phyloP scores from a whole-genome alignment of 208 protist genomes.

The Wallacemonas sp. region DNA sequence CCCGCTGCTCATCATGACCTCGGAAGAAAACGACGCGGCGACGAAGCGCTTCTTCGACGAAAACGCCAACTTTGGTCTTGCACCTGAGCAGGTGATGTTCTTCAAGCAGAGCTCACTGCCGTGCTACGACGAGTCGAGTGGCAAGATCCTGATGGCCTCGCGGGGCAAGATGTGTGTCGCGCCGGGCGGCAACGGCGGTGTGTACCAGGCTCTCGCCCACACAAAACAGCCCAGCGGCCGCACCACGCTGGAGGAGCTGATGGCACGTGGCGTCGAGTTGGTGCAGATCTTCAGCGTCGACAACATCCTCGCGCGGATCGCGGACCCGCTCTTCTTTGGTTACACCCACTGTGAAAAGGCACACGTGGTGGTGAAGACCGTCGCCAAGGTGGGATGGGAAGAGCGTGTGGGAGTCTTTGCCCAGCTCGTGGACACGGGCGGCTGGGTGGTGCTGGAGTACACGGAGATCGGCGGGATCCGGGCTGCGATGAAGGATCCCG shows the following conservation, averaged over 20 bases:
- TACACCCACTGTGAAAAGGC: slow-evolving; percentile 50
- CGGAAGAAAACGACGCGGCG: slow-evolving; percentile 87
- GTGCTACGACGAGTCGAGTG: slow-evolving; percentile 87
- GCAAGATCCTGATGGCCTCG: slow-evolving; percentile 94
- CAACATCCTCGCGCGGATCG: slow-evolving; percentile 95
- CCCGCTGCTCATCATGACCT: slow-evolving; percentile 97
- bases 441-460: slow-evolving; percentile 97
- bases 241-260: slow-evolving; percentile 82
- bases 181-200: slow-evolving; percentile 97
- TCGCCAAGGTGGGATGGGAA: slow-evolving; percentile 74
- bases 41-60: slow-evolving; percentile 94
- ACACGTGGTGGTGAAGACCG: slow-evolving; percentile 94
- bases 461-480: slow-evolving; percentile 93
- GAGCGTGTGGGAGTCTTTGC: slow-evolving; percentile 97
- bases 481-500: slow-evolving; percentile 37
- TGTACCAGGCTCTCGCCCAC: slow-evolving; percentile 78
- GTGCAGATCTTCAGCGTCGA: slow-evolving; percentile 97
- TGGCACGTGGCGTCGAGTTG: slow-evolving; percentile 83
- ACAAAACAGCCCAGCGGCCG: slow-evolving; percentile 3
- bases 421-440: slow-evolving; percentile 38
- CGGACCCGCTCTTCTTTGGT: slow-evolving; percentile 96
- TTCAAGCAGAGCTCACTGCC: slow-evolving; percentile 94
- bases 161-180: slow-evolving; percentile 65
- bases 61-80: slow-evolving; percentile 95
- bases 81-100: slow-evolving; percentile 89